Evolutionary conservation across 495 filamentous ascomycete species (phyloP), one percentile per base, ranked within the genome.

Genomic region (Aspergillus mulundensis): DNA sequence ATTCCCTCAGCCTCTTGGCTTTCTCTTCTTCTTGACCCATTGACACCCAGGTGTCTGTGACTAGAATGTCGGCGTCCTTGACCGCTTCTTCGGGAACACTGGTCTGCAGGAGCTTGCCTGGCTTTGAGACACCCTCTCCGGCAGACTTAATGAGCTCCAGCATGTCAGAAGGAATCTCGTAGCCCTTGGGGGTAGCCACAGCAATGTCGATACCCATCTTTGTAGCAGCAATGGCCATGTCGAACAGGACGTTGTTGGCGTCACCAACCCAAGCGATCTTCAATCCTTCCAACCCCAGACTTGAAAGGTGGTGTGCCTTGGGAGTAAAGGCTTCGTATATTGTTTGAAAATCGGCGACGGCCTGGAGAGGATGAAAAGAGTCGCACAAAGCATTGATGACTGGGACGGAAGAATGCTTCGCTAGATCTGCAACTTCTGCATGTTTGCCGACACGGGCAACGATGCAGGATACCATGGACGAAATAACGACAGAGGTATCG

Each of bases 241-340:
- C 94, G 67, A 89, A 96, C 21, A 97, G 82, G 19, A 98, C 93
- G 62, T 98, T 98, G 74, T 97, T 98, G 16, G 91, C 88, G 65
- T 98, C 94, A 41, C 94, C 94, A 20, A 98, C 78, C 94, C 94
- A 98, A 6, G 94, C 92, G 54, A 98, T 82, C 70, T 93, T 95
- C 58, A 94, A 68, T 4, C 89, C 88, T 60, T 91, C 84, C 6
- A 95, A 73, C 2, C 90, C 88, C 21, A 95, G 76, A 42, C 80
- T 77, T 15, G 72, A 69, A 19, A 70, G 50, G 28, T 65, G 54
- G 34, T 74, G 68, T 1, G 76, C 68, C 52, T 73, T 74, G 6
- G 76, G 67, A 1, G 78, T 76, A 64, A 90, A 87, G 7, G 81
- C 75, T 67, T 97, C 94, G 63, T 87, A 78, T 58, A 98, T 87